Evolutionary conservation across 2,329 filamentous ascomycete species (phyloP), one percentile per base, ranked within the genome.

Genomic region (Ampelomyces quisqualis): DNA sequence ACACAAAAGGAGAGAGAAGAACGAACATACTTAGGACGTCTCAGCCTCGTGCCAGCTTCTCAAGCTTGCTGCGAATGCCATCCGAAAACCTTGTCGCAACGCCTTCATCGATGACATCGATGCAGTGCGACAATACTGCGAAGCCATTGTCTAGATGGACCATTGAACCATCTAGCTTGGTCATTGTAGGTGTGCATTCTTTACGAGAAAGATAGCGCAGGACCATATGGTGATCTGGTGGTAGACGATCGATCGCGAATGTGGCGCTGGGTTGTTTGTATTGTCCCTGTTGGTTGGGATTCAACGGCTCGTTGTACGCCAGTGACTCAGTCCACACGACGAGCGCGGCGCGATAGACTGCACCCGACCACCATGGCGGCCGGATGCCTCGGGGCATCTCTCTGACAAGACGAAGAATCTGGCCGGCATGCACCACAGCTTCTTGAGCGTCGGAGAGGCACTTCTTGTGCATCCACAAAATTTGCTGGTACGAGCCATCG

Each of bases 341-440:
- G 20, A 66, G 56, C 20, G 60, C 47, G 27, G 77, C 82, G n/a
- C 85, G 80, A 60, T 88, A 87, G 27, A 87, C 70, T 3, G 82
- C 84, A 2, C 76, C 78, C n/a, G 81, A 72, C 84, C 84, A 88
- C 84, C 84, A 88, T 24, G 76, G 78, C 5, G 84, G 84, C 15
- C 82, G 77, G 3, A 78, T 73, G 34, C 80, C 77, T 20, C 70
- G 68, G 2, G 79, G 75, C 77, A 87, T 85, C 10, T 71, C 69
- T 5, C 77, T 73, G 26, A 86, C 66, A 8, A 85, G 72, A 3
- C 81, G 75, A 29, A 85, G 69, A 3, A 86, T 76, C 64, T 88
- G 84, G 1, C 83, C 83, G 47, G 79, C 81, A 60, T 87, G 84
- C 63, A 82, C 82, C 34, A 84, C 69, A 14, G 82, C 77, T 54